phyloP scores from a whole-genome alignment of 306 rosid genomes.

The Dalbergia oliveri region DNA sequence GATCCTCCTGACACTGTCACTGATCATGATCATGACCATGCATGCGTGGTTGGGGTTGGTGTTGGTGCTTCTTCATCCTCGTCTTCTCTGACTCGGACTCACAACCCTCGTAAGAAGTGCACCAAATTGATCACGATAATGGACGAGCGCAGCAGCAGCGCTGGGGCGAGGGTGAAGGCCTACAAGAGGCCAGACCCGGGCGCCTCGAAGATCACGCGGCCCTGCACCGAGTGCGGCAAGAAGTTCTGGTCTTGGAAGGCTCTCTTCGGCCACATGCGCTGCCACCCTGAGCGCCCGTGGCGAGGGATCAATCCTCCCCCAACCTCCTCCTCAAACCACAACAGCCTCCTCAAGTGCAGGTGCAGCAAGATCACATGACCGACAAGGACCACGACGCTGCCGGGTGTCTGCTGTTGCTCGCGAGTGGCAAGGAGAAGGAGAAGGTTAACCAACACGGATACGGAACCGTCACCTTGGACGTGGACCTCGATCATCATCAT shows the following conservation, averaged over 20 bases:
- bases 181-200: conserved; percentile 47
- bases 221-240: conserved; percentile 82
- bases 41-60: background rate
- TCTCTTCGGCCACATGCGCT: conserved; percentile 90
- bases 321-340: conserved; percentile 35
- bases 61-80: background rate
- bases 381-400: conserved; percentile 74
- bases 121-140: background rate
- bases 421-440: conserved; percentile 39
- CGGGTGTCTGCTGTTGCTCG: conserved; percentile 61
- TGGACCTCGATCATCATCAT: background rate
- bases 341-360: background rate
- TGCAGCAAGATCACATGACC: background rate
- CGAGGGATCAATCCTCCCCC: conserved; percentile 83
- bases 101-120: conserved; percentile 57
- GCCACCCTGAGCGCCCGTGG: conserved; percentile 94
- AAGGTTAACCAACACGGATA: background rate
- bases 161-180: background rate
- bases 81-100: conserved; percentile 4
- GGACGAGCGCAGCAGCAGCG: background rate
- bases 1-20: background rate
- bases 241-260: conserved; percentile 90
- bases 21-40: background rate
- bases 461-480: background rate
- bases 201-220: conserved; percentile 55